Evolutionary conservation across 1,284 basidiomycete genomes (phyloP).

Genomic region (Boletus putidus): DNA sequence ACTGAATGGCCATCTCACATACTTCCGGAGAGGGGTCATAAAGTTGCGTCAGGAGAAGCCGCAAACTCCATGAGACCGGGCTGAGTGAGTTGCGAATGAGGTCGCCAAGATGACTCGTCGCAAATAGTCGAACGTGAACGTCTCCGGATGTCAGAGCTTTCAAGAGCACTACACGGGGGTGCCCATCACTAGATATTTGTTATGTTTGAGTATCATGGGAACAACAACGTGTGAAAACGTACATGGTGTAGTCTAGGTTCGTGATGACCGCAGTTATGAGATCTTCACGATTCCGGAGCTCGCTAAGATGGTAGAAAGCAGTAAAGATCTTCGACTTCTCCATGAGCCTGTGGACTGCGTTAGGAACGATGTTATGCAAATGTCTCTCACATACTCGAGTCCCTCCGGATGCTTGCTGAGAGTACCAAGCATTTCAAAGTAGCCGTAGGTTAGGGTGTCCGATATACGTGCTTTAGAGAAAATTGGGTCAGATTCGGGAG

Average conservation of each 20-base stretch:
- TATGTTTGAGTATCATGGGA: not conserved
- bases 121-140: slow-evolving; percentile 84
- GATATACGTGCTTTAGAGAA: slow-evolving; percentile 85
- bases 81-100: slow-evolving; percentile 65
- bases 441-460: slow-evolving; percentile 86
- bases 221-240: slow-evolving; percentile 32
- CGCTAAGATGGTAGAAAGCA: slow-evolving; percentile 91
- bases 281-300: slow-evolving; percentile 88
- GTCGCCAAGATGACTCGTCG: slow-evolving; percentile 86
- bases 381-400: slow-evolving; percentile 70
- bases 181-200: slow-evolving; percentile 69
- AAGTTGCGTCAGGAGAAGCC: slow-evolving; percentile 89
- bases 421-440: slow-evolving; percentile 94
- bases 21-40: slow-evolving; percentile 93
- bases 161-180: slow-evolving; percentile 86
- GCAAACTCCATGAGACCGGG: slow-evolving; percentile 81
- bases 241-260: slow-evolving; percentile 90
- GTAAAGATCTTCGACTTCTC: slow-evolving; percentile 94
- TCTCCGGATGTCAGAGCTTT: slow-evolving; percentile 93
- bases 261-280: slow-evolving; percentile 89
- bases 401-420: slow-evolving; percentile 88
- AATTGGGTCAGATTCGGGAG: slow-evolving; percentile 72
- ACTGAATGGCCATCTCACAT: slow-evolving; percentile 84
- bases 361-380: not conserved
- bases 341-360: slow-evolving; percentile 59